phyloP scores from a whole-genome alignment of 1,139 yeast genomes.

The Taiozyma sp. region DNA sequence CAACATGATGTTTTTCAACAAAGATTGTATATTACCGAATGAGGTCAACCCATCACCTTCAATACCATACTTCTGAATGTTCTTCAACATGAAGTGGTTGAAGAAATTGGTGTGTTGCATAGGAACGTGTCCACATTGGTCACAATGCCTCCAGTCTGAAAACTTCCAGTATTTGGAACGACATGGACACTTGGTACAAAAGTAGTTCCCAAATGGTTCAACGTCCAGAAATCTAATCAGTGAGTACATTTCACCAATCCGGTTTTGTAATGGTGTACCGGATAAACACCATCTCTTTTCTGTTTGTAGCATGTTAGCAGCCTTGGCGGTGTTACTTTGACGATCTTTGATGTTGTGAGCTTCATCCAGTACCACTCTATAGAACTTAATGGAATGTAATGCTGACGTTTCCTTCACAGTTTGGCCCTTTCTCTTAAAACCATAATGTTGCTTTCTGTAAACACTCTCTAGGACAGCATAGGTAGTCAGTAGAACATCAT shows the following conservation, averaged over 20 bases:
- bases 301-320: slow-evolving; percentile 70
- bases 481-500: slow-evolving; percentile 85
- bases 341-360: slow-evolving; percentile 97
- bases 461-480: slow-evolving; percentile 89
- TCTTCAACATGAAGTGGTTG: slow-evolving; percentile 90
- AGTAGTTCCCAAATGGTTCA: slow-evolving; percentile 83
- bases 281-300: slow-evolving; percentile 84
- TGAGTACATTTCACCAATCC: slow-evolving; percentile 95
- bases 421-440: slow-evolving; percentile 69
- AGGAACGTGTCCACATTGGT: slow-evolving; percentile 80
- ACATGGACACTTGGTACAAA: slow-evolving; percentile 89
- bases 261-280: slow-evolving; percentile 94
- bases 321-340: slow-evolving; percentile 87
- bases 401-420: slow-evolving; percentile 70
- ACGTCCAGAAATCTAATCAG: slow-evolving; percentile 76
- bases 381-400: slow-evolving; percentile 69
- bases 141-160: slow-evolving; percentile 78
- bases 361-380: slow-evolving; percentile 90
- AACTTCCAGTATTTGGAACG: slow-evolving; percentile 77
- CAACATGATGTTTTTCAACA: slow-evolving; percentile 77
- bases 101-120: slow-evolving; percentile 94
- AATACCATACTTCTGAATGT: slow-evolving; percentile 79
- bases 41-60: slow-evolving; percentile 77
- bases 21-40: slow-evolving; percentile 66
- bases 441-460: slow-evolving; percentile 74